Evolutionary conservation across 2,329 filamentous ascomycete genomes (phyloP).

Genomic region (Lasiodiplodia sp.): DNA sequence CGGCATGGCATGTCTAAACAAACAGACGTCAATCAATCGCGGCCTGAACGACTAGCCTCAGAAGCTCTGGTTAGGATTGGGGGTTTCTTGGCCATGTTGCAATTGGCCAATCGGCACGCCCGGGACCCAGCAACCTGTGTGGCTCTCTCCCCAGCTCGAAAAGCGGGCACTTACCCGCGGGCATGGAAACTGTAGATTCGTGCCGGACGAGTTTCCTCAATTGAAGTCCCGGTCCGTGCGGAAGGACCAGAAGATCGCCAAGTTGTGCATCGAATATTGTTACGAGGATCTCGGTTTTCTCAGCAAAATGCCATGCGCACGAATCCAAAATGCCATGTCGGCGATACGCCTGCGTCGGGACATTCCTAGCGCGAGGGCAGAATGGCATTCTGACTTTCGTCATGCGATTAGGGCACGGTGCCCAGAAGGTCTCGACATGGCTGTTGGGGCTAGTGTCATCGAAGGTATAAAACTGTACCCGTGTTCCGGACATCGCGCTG

Average conservation of each 20-base stretch:
- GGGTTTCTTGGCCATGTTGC: background rate
- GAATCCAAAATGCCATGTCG: conserved; percentile 27
- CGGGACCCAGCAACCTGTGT: background rate
- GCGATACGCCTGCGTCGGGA: conserved; percentile 18
- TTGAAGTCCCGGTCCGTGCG: conserved; percentile 10
- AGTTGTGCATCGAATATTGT: conserved; percentile 25
- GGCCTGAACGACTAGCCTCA: background rate
- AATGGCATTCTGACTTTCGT: conserved; percentile 16
- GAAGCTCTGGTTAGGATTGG: background rate
- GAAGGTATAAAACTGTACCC: conserved; percentile 14
- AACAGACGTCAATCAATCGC: background rate
- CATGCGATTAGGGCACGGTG: conserved; percentile 12
- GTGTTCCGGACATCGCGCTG: background rate
- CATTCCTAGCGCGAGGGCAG: conserved; percentile 14
- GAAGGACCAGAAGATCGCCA: conserved; percentile 16
- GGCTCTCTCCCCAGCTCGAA: background rate
- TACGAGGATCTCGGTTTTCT: conserved; percentile 30
- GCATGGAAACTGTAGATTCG: background rate
- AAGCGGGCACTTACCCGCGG: background rate
- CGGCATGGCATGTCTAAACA: background rate
- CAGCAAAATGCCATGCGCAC: conserved; percentile 20
- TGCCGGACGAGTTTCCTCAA: background rate
- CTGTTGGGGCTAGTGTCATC: background rate
- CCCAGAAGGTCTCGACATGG: background rate
- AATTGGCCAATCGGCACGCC: conserved; percentile 11